Percentiles rank a stretch among this genome's conserved stretches.
phyloP scores from a whole-genome alignment of 495 filamentous ascomycete species.

The Letharia lupina region DNA sequence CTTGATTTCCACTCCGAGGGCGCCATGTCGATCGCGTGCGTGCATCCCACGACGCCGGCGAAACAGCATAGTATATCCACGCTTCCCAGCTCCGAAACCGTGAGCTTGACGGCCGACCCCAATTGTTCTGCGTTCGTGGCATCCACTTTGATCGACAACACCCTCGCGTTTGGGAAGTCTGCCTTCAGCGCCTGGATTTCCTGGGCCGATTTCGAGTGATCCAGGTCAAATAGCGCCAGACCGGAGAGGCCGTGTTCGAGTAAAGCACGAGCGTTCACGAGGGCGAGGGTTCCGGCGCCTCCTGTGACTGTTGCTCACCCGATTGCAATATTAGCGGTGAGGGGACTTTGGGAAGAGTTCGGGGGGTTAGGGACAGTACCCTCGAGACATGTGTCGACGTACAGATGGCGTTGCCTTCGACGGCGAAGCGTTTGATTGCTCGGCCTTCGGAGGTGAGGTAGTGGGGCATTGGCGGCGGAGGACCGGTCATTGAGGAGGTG shows the following conservation, averaged over 20 bases:
- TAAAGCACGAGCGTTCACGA: constrained; percentile 50
- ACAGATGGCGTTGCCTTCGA: constrained; percentile 54
- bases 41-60: constrained; percentile 57
- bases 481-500: constrained; percentile 40
- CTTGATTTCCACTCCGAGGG: constrained; percentile 48
- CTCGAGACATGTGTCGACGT: constrained; percentile 19
- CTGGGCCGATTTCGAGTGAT: constrained; percentile 34
- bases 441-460: constrained; percentile 38
- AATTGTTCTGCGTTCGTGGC: constrained; percentile 50
- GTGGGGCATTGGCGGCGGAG: constrained; percentile 36
- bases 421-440: constrained; percentile 49
- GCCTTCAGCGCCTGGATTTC: constrained; percentile 37
- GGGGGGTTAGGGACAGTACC: constrained; percentile 11
- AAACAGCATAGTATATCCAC: constrained; percentile 56
- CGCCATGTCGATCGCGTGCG: constrained; percentile 48
- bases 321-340: neutral
- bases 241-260: constrained; percentile 61
- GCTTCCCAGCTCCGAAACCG: constrained; percentile 37
- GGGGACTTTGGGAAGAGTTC: neutral
- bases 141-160: constrained; percentile 44
- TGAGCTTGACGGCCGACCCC: constrained; percentile 35
- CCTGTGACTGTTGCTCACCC: constrained; percentile 45
- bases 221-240: constrained; percentile 55
- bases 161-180: constrained; percentile 46
- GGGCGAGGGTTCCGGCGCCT: constrained; percentile 58